Evolutionary conservation across 2,329 filamentous ascomycete species (phyloP), one percentile per base, ranked within the genome.

Genomic region (Nigrospora sphaerica): DNA sequence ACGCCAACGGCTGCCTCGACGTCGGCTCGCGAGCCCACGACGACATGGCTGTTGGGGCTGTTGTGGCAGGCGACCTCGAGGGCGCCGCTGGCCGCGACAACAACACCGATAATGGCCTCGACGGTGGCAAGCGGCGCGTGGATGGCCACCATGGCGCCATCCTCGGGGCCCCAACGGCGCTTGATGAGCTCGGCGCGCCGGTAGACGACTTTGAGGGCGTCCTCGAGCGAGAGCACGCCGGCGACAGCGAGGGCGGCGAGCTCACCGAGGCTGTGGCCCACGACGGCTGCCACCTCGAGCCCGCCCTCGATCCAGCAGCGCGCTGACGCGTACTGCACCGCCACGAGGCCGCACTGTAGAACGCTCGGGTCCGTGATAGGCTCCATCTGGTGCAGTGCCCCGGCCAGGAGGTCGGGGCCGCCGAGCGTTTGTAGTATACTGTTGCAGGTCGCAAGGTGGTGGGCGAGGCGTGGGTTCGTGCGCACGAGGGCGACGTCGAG

Each of bases 241-340:
- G 64, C 58, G 0, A 70, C 52, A 13, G 55, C 57, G 3, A 69
- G 48, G 2, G 65, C 67, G 0, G 66, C 64, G 1, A 70, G 47
- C 45, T 71, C 55, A 6, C 67, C 67, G 37, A 71, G 62, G 44
- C 63, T 68, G 46, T 71, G 68, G 0, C 68, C 68, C 10, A 70
- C 46, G 7, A 70, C 37, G 1, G 58, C 56, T 4, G 54, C 52
- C 1, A 65, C 54, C 12, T 59, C 32, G 1, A 70, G 34, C 18
- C 60, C 56, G 49, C 52, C 51, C 36, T 61, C 54, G 16, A 62
- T 59, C 67, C 68, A 71, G 3, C 52, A 46, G 32, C 49, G 57
- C 0, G 67, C 65, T 34, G 55, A 61, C 0, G 68, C 51, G 39
- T 68, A 68, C 40, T 70, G 66, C 11, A 64, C 36, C 0, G 66